Conservation (phyloP, 768 basidiomycete species). For the Candolleomyces efflorescens region DNA sequence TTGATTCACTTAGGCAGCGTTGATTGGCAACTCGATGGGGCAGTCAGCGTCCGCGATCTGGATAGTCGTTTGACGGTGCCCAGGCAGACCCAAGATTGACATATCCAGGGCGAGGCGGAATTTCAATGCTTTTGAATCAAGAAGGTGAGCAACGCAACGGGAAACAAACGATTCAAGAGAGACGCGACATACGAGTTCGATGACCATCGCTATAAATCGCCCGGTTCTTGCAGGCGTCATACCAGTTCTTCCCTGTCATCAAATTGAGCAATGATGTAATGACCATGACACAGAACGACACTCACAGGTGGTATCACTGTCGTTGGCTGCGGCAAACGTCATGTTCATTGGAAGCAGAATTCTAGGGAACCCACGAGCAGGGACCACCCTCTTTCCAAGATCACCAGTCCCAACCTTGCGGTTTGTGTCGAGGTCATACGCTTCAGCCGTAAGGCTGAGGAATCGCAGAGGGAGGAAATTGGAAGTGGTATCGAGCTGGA, state of each 20-base stretch:
- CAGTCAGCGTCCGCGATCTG: conserved; percentile 59
- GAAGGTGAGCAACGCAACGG: not conserved
- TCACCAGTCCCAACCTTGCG: conserved; percentile 66
- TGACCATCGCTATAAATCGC: conserved; percentile 42
- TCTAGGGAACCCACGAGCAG: conserved; percentile 61
- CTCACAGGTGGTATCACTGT: conserved; percentile 80
- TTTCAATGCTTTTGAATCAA: conserved; percentile 41
- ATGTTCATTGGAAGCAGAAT: conserved; percentile 79
- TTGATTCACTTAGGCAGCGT: conserved; percentile 35
- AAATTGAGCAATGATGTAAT: conserved; percentile 3
- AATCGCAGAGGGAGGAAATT: conserved; percentile 81
- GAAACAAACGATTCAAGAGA: not conserved
- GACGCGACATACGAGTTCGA: conserved; percentile 51
- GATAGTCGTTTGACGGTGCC: conserved; percentile 48
- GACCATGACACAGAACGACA: conserved; percentile 6
- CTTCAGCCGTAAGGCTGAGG: conserved; percentile 56
- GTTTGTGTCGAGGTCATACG: conserved; percentile 67
- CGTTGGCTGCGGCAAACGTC: conserved; percentile 75
- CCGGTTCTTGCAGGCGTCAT: conserved; percentile 69
- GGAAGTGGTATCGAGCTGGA: conserved; percentile 70
- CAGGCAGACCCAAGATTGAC: conserved; percentile 64
- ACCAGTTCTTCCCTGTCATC: conserved; percentile 63
- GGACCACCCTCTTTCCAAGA: conserved; percentile 52
- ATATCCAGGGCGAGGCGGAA: conserved; percentile 65
- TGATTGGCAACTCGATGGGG: conserved; percentile 62